Evolutionary conservation across 1,284 basidiomycete genomes (phyloP), one percentile per base, ranked within the genome.

Genomic region (Apiotrichum porosum): DNA sequence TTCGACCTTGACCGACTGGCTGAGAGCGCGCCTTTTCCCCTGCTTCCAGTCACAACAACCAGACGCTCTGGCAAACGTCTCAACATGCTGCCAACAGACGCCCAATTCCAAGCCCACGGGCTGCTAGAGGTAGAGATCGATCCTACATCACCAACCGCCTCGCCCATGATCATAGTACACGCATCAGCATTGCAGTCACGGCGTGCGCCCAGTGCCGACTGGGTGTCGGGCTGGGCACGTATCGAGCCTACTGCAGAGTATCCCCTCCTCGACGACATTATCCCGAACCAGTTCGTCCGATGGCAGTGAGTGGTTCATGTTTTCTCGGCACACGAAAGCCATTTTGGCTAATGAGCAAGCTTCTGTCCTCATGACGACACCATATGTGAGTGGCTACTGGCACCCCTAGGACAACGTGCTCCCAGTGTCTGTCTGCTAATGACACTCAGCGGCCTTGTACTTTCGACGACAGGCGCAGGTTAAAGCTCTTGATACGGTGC

Each of bases 381-480:
- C 4, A 17, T 19, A 2, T 26, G 54, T 52, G 26, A 42, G 49
- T 44, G 13, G 17, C 33, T 1, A n/a, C n/a, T 33, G 22, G 18
- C 37, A 4, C 9, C 22, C 6, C 17, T 17, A 37, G 37, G 22
- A 15, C n/a, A n/a, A n/a, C n/a, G n/a, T n/a, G n/a, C n/a, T n/a
- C n/a, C n/a, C n/a, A n/a, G n/a, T n/a, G n/a, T n/a, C n/a, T n/a
- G n/a, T n/a, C n/a, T n/a, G n/a, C n/a, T n/a, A n/a, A n/a, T n/a
- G n/a, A n/a, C n/a, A n/a, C n/a, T n/a, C n/a, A n/a, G 55, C 43
- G 12, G 33, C 36, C 8, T 4, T 41, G 0, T 32, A 36, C 39
- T 64, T 64, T 39, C 58, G 62, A 0, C 53, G 61, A 8, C 52
- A 61, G 31, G 54, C 54, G 1, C 61, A 62, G 37, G 37, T 65